Base-by-base conservation (phyloP, 2,329 filamentous ascomycete genomes). In the Pseudogymnoascus sp. region DNA sequence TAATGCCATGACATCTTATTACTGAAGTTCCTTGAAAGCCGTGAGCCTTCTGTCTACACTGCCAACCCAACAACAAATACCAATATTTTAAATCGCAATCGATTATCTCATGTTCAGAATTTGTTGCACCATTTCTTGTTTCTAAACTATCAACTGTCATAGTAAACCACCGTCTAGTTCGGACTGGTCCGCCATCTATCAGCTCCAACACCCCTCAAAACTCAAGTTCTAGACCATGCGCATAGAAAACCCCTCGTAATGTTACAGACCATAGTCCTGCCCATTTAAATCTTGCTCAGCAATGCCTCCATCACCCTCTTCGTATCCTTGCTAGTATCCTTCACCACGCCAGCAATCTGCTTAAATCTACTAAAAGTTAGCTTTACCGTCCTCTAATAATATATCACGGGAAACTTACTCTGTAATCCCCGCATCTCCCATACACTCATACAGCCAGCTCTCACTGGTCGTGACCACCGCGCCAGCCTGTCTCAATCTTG, bases 361-460 rank as follows among this genome's bases (percentile, higher is more conserved):
- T 83, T 88, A 73, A 97, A 97, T 62, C 76, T 78, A 62, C 62
- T 59, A 21, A 62, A 55, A 33, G 64, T 43, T 23, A 64, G 60
- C 61, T 64, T 59, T 55, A 40, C 28, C 61, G 16, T 63, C 5
- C 61, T 25, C 60, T 37, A 6, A 5, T 62, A 61, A 52, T 16
- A n/a, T 14, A 14, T 28, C 63, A 52, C 5, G 38, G 52, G 0
- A 63, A 18, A 73, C 75, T 64, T 64, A 79, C 75, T 87, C 85
- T 0, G 80, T 76, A 69, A 88, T 84, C 11, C 77, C 81, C 5
- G 93, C 91, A 77, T 97, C 93, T 16, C 90, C 91, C 78, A 97
- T 83, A 70, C 86, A 86, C 79, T 97, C 93, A 77, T 96, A 97
- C 72, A 97, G 77, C 77, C 90, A 88, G 75, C 90, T 89, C 83